Base-by-base conservation (phyloP, 345 rosid genomes). In the Trapa incisa region DNA sequence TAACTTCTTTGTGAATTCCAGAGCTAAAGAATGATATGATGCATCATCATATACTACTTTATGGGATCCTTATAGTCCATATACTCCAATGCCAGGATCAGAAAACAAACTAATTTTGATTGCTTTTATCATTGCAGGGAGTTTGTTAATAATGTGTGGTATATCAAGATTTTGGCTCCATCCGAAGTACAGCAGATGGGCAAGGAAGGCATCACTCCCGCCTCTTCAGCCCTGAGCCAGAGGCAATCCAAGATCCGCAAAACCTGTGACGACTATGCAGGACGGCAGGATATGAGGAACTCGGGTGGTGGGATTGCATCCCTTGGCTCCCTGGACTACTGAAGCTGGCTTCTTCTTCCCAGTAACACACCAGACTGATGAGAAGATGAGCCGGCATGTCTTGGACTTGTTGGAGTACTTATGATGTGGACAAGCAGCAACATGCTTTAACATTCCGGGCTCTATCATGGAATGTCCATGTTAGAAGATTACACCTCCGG, bases 91-190 rank as follows among this genome's bases (percentile, higher is more conserved):
- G 8, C 35, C 29, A 22, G 9, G 32, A 6, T 13, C 17, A 22
- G n/a, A 35, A 36, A 22, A 22, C 29, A 61, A 61, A 13, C 42
- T 61, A 41, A 61, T 4, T 37, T 37, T 39, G 1, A 6, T 41
- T 64, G 13, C 32, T 39, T 41, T 37, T 22, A 13, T 14, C 35
- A 66, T 50, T 50, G 8, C 71, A 81, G 84, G 78, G 81, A 78
- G 61, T 81, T 81, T 48, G 82, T 81, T 54, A 78, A 81, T 69
- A 75, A 72, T 60, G 82, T 81, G 37, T 78, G 81, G 81, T 81
- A 65, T 47, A 81, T 81, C 73, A 81, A 78, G 76, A 78, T 81
- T 47, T 75, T 81, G 42, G 75, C 84, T 3, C 84, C 84, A 3
- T 68, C 69, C 8, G 84, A 81, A 47, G 84, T 81, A 61, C 77